Conservation (phyloP, 2,329 filamentous ascomycete species). For the Bimuria novae-zelandiae region DNA sequence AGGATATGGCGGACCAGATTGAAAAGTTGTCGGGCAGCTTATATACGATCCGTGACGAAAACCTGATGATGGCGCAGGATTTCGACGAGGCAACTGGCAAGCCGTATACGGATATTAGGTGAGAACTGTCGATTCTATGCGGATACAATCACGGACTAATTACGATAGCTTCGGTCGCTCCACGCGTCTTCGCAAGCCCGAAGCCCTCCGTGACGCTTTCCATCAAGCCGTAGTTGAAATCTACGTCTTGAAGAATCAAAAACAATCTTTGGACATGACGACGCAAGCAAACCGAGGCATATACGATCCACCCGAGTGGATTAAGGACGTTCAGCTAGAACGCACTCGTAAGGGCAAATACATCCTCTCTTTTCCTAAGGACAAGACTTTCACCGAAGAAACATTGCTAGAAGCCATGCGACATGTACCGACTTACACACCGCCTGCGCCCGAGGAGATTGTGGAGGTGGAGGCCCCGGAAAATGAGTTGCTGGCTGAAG, state of each 20-base stretch:
- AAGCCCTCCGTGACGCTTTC: constrained; percentile 47
- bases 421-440: constrained; percentile 20
- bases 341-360: constrained; percentile 25
- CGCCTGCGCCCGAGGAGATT: constrained; percentile 10
- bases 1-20: constrained; percentile 37
- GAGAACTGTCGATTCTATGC: background rate
- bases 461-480: constrained; percentile 10
- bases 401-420: constrained; percentile 31
- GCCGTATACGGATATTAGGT: constrained; percentile 34
- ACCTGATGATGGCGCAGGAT: constrained; percentile 34
- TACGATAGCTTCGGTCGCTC: constrained; percentile 28
- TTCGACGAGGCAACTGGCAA: constrained; percentile 40
- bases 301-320: constrained; percentile 34
- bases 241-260: constrained; percentile 49
- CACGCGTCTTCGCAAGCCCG: constrained; percentile 17
- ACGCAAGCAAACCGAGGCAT: constrained; percentile 34
- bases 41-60: constrained; percentile 36
- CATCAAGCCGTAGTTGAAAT: constrained; percentile 63
- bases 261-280: constrained; percentile 31
- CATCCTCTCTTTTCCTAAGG: constrained; percentile 26
- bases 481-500: constrained; percentile 28
- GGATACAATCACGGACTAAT: background rate
- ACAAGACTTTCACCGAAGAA: constrained; percentile 24
- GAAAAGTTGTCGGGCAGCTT: constrained; percentile 37
- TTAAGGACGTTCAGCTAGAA: constrained; percentile 33